Conservation (phyloP, 1,139 yeast species). For the Blastobotrys petasosporus region DNA sequence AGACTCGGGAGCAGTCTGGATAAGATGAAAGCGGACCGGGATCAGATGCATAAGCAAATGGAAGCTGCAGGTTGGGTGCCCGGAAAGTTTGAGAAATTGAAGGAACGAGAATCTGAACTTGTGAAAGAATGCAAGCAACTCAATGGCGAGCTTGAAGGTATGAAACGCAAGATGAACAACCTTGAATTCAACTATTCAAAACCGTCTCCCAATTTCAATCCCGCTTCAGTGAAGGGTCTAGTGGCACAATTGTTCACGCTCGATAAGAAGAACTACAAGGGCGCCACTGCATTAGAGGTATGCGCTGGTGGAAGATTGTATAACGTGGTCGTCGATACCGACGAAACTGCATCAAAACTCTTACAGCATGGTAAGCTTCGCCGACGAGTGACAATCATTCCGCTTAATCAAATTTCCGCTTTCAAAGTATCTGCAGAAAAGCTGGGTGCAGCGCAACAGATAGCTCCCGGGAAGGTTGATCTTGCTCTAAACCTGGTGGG, state of each 20-base stretch:
- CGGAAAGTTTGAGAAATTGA: conserved; percentile 42
- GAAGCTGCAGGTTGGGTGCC: conserved; percentile 57
- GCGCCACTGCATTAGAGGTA: conserved; percentile 81
- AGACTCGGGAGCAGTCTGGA: conserved; percentile 42
- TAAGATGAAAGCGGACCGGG: conserved; percentile 38
- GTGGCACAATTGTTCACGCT: conserved; percentile 80
- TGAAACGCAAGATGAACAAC: conserved; percentile 63
- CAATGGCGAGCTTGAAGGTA: conserved; percentile 47
- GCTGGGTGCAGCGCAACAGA: conserved; percentile 49
- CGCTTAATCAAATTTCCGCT: conserved; percentile 77
- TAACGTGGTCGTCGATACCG: conserved; percentile 87
- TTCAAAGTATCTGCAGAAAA: conserved; percentile 33
- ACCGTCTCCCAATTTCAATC: conserved; percentile 55
- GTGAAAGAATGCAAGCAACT: conserved; percentile 39
- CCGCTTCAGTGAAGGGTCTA: conserved; percentile 69
- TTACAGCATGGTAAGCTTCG: conserved; percentile 72
- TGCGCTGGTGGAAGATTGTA: conserved; percentile 92
- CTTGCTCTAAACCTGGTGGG: conserved; percentile 76
- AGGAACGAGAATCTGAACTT: conserved; percentile 32
- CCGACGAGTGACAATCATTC: conserved; percentile 86
- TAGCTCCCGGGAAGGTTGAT: conserved; percentile 81
- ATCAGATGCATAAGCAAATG: conserved; percentile 42
- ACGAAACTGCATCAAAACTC: conserved; percentile 73
- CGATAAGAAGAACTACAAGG: conserved; percentile 50
- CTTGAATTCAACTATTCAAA: conserved; percentile 68